phyloP scores from a whole-genome alignment of 176 grass and related monocot genomes.

The Leersia perrieri region DNA sequence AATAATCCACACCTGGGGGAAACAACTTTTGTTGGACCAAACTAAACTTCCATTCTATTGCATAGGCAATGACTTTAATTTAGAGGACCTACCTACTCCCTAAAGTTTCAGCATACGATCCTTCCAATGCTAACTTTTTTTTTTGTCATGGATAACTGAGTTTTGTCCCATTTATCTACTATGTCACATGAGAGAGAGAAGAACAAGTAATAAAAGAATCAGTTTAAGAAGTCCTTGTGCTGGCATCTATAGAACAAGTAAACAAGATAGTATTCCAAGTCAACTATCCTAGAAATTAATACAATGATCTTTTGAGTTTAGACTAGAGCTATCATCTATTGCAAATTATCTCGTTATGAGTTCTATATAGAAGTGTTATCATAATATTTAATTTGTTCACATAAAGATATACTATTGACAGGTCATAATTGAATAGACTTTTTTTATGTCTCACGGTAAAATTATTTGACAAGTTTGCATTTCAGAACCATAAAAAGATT shows the following conservation, averaged over 20 bases:
- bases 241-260: too few relatives aligned
- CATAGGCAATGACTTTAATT: slow-evolving; percentile 6
- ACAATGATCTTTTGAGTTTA: slow-evolving; percentile 1
- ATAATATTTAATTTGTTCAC: background rate
- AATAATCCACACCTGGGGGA: background rate
- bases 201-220: background rate
- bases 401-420: background rate
- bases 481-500: background rate
- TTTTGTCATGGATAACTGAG: background rate
- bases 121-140: background rate
- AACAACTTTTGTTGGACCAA: slow-evolving; percentile 31
- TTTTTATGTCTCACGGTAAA: background rate
- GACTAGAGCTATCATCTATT: slow-evolving; percentile 10
- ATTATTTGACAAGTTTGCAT: background rate
- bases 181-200: background rate
- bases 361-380: background rate
- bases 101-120: slow-evolving; percentile 41
- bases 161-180: background rate
- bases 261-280: slow-evolving; percentile 5
- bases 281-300: slow-evolving; percentile 33
- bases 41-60: slow-evolving; percentile 29
- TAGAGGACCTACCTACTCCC: slow-evolving; percentile 38
- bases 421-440: background rate
- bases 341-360: background rate
- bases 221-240: background rate